Evolutionary conservation across 148 eudicot species (phyloP).

Genomic region (Amaranthus cruentus): DNA sequence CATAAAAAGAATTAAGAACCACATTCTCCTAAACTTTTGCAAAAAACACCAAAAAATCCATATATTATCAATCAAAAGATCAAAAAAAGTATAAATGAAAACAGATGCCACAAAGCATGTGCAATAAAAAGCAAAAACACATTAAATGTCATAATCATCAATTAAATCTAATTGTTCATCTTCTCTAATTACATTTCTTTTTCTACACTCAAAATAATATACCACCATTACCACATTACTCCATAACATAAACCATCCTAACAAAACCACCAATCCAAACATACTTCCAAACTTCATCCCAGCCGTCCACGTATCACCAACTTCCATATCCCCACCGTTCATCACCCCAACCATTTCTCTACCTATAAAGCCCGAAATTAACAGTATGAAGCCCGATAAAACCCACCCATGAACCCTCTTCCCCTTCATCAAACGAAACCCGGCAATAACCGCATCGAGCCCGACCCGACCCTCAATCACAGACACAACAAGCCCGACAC

Average conservation of each 20-base stretch:
- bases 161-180: not conserved
- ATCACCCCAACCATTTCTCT: conserved; percentile 14
- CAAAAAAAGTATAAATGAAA: too few species aligned
- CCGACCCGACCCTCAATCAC: conserved; percentile 34
- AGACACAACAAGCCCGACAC: conserved; percentile 26
- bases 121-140: not conserved
- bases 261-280: conserved; percentile 19
- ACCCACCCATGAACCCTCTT: conserved; percentile 33
- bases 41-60: too few species aligned
- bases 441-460: conserved; percentile 24
- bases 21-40: too few species aligned
- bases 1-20: too few species aligned
- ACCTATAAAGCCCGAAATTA: conserved; percentile 15
- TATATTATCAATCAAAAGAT: too few species aligned
- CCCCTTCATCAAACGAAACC: conserved; percentile 32
- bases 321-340: conserved; percentile 20
- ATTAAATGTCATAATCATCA: conserved; percentile 5
- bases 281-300: conserved; percentile 24
- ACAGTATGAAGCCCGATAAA: conserved; percentile 8
- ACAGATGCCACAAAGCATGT: too few species aligned
- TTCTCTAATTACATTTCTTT: conserved; percentile 13
- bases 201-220: conserved; percentile 28
- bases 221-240: conserved; percentile 29
- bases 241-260: conserved; percentile 31
- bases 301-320: conserved; percentile 17